Conservation (phyloP, 208 protist genomes). For the Lotmaria passim region DNA sequence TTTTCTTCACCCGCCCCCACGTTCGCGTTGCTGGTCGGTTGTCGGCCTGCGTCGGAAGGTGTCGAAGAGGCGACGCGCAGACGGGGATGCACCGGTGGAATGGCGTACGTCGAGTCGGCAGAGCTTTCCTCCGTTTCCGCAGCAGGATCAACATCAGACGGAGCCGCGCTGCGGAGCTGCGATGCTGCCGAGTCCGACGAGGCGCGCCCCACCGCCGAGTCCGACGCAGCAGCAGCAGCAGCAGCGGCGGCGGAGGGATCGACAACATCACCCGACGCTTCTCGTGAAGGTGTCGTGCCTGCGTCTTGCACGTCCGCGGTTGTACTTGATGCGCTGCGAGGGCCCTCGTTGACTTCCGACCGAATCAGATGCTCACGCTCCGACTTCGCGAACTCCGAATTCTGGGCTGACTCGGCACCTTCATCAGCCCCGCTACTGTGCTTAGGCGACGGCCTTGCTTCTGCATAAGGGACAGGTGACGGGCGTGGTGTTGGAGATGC, state of each 20-base stretch:
- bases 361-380: no score
- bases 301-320: no score
- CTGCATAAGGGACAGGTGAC: background rate
- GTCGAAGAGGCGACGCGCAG: background rate
- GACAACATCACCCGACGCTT: no score
- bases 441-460: background rate
- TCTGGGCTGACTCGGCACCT: no score
- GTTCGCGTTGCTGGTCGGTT: background rate
- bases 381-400: no score
- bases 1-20: background rate
- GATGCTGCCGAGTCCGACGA: background rate
- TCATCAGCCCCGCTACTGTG: no score
- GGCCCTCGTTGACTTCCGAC: no score
- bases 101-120: background rate
- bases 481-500: background rate
- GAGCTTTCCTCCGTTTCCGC: background rate
- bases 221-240: background rate
- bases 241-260: no score
- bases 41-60: background rate
- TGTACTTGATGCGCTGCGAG: no score
- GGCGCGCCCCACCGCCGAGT: background rate
- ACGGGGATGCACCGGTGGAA: constrained; percentile 1
- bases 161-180: background rate
- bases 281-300: no score
- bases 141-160: background rate